Evolutionary conservation across 257 asterid genomes (phyloP).

Genomic region (Agastache rugosa): DNA sequence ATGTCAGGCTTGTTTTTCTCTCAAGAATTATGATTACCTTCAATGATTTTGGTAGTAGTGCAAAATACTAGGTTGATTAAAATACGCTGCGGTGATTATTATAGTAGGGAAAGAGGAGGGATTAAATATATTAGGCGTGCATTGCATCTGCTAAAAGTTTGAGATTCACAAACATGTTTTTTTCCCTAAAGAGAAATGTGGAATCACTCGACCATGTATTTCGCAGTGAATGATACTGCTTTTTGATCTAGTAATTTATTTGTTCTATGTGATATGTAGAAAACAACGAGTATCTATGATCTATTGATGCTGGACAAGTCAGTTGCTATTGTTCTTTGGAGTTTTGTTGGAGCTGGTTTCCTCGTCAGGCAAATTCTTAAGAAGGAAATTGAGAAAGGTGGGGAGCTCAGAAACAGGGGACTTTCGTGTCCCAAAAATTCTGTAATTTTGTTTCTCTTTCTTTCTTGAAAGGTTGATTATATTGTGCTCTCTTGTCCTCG

Average conservation of each 20-base stretch:
- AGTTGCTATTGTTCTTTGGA: constrained; percentile 46
- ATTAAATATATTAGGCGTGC: neutral
- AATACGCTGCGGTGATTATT: neutral
- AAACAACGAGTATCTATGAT: constrained; percentile 28
- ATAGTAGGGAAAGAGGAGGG: constrained; percentile 1
- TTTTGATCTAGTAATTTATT: constrained; percentile 1
- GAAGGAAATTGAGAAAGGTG: constrained; percentile 72
- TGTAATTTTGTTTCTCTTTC: constrained; percentile 9
- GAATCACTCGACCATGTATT: constrained; percentile 6
- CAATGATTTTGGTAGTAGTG: neutral
- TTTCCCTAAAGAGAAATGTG: constrained; percentile 9
- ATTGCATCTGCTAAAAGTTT: neutral
- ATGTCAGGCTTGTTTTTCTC: constrained; percentile 1
- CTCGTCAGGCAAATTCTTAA: constrained; percentile 40
- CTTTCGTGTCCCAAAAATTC: neutral
- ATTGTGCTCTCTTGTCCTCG: constrained; percentile 12
- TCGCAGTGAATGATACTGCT: constrained; percentile 4
- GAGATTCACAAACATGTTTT: neutral
- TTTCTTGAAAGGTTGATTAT: neutral
- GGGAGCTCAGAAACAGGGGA: constrained; percentile 30
- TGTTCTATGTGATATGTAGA: constrained; percentile 17
- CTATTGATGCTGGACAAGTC: constrained; percentile 48
- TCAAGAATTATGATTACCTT: neutral
- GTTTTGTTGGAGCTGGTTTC: constrained; percentile 48
- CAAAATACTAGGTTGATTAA: neutral